Evolutionary conservation across 2,329 filamentous ascomycete species (phyloP).

Genomic region (Trichoderma sp.): DNA sequence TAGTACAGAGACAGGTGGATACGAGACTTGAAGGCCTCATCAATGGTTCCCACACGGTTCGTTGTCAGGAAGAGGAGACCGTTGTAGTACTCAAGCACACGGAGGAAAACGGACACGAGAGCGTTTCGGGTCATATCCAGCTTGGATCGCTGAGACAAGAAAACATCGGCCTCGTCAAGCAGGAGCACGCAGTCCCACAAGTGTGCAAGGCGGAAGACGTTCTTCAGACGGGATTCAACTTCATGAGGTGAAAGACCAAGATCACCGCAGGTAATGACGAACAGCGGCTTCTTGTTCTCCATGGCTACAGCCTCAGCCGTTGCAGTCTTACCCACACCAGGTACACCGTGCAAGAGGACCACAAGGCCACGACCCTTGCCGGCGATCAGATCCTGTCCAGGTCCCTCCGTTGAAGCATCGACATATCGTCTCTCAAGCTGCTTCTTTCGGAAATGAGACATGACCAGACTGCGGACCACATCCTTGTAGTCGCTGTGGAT

Average conservation of each 20-base stretch:
- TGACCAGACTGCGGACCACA: constrained; percentile 40
- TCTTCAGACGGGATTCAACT: constrained; percentile 40
- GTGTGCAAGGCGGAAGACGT: constrained; percentile 43
- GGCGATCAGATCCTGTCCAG: constrained; percentile 40
- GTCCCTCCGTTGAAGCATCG: constrained; percentile 24
- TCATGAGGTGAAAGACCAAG: constrained; percentile 41
- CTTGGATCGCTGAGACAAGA: constrained; percentile 32
- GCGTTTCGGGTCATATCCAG: constrained; percentile 36
- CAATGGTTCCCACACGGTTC: constrained; percentile 47
- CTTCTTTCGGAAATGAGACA: constrained; percentile 42
- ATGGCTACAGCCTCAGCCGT: constrained; percentile 45
- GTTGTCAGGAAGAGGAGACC: constrained; percentile 51
- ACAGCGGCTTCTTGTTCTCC: constrained; percentile 43
- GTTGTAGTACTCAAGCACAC: constrained; percentile 46
- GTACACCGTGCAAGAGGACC: constrained; percentile 45
- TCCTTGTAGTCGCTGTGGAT: constrained; percentile 42
- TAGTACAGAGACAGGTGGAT: constrained; percentile 47
- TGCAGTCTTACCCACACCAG: constrained; percentile 49
- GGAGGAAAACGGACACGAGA: constrained; percentile 44
- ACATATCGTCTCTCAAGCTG: constrained; percentile 35
- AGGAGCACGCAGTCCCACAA: constrained; percentile 39
- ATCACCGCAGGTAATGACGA: constrained; percentile 50
- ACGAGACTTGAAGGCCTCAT: constrained; percentile 49
- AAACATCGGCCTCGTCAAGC: constrained; percentile 39
- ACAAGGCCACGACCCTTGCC: constrained; percentile 46